phyloP scores from a whole-genome alignment of 2,329 filamentous ascomycete species.

The Cryphonectria japonica region DNA sequence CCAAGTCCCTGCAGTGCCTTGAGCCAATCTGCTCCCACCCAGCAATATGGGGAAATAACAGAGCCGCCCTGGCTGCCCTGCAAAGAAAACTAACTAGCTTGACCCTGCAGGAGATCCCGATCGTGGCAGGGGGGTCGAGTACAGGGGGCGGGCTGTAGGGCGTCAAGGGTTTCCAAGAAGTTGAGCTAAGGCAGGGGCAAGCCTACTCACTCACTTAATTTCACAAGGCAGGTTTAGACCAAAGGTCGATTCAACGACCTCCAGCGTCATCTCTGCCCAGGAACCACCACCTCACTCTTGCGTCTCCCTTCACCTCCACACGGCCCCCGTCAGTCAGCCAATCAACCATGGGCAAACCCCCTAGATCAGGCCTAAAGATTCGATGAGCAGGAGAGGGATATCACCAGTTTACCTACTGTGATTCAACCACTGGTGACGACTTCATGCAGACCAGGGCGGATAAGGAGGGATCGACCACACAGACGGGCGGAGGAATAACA shows the following conservation, averaged over 20 bases:
- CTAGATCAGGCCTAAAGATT: background rate
- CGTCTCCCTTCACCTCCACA: background rate
- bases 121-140: background rate
- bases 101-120: slow-evolving; percentile 13
- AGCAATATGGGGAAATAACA: slow-evolving; percentile 15
- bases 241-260: background rate
- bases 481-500: background rate
- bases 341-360: background rate
- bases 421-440: background rate
- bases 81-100: background rate
- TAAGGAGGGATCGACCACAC: background rate
- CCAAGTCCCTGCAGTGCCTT: slow-evolving; percentile 6
- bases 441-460: slow-evolving; percentile 1
- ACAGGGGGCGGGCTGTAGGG: background rate
- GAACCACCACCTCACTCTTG: background rate
- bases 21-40: slow-evolving; percentile 3
- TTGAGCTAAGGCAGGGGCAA: slow-evolving; percentile 15
- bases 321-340: background rate
- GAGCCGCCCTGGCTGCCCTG: slow-evolving; percentile 13
- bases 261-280: background rate
- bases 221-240: background rate
- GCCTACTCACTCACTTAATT: background rate
- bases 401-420: background rate
- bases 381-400: background rate
- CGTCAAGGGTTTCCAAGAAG: background rate